Evolutionary conservation across 768 basidiomycete species (phyloP).

Genomic region (Suillus spraguei): DNA sequence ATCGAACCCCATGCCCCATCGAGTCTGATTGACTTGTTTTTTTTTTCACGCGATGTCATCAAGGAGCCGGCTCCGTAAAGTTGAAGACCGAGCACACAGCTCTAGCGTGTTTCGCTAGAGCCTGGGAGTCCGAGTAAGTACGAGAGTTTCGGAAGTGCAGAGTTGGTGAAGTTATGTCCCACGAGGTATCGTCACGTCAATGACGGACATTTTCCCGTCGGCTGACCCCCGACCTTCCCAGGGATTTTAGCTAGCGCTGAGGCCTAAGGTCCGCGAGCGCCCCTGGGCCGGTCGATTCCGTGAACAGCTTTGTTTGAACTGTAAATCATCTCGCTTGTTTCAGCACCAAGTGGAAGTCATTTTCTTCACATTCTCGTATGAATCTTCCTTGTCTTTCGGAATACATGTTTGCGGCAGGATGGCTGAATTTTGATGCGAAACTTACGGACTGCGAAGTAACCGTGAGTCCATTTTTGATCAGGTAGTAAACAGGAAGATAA

Average conservation of each 20-base stretch:
- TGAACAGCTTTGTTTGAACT: constrained; percentile 1
- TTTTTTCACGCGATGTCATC: constrained; percentile 6
- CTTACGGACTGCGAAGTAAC: constrained; percentile 14
- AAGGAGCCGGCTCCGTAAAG: not conserved
- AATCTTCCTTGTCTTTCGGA: constrained; percentile 10
- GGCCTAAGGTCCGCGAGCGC: not conserved
- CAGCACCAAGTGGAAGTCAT: too few relatives aligned
- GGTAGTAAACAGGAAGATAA: constrained; percentile 9
- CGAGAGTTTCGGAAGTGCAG: not conserved
- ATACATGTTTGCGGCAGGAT: not conserved
- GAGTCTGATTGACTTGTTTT: not conserved
- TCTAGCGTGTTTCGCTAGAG: not conserved
- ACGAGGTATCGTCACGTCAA: not conserved
- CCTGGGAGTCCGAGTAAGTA: not conserved
- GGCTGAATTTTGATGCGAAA: constrained; percentile 11
- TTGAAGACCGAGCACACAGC: not conserved
- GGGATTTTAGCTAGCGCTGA: constrained; percentile 7
- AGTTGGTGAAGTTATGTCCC: not conserved
- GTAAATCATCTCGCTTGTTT: constrained; percentile 13
- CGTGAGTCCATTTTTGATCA: constrained; percentile 11
- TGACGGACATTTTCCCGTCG: constrained; percentile 1
- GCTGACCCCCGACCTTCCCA: not conserved
- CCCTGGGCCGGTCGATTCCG: constrained; percentile 3
- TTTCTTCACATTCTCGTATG: too few relatives aligned
- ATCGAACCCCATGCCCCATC: not conserved